Conservation (phyloP, 495 filamentous ascomycete species). For the Podospora pseudopauciseta region DNA sequence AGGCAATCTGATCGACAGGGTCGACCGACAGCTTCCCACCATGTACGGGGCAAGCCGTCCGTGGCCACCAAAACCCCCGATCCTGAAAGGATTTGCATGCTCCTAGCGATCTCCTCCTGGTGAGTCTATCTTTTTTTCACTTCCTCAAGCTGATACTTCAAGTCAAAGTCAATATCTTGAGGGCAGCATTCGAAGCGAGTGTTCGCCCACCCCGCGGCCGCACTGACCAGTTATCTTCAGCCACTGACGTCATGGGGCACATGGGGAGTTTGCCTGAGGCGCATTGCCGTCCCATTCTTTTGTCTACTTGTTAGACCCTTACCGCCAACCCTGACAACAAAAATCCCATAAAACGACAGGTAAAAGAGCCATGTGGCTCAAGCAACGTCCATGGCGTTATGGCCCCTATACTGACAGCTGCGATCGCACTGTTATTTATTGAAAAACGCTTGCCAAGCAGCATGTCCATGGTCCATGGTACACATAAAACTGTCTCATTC, state of each 20-base stretch:
- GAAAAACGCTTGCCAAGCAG: not conserved
- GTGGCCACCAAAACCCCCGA: not conserved
- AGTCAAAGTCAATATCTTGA: not conserved
- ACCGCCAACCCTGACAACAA: not conserved
- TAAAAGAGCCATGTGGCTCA: not conserved
- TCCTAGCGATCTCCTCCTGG: not conserved
- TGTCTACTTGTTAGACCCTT: not conserved
- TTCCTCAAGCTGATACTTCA: not conserved
- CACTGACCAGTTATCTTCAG: not conserved
- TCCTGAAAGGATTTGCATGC: not conserved
- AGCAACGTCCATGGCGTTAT: not conserved
- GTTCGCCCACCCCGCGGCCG: not conserved
- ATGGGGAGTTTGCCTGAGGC: not conserved
- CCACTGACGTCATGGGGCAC: conserved; percentile 4
- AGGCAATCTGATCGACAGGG: conserved; percentile 6
- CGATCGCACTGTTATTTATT: not conserved
- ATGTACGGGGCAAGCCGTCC: not conserved
- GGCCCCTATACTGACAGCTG: not conserved
- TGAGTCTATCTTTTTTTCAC: not conserved
- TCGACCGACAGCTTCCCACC: not conserved
- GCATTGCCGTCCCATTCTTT: not conserved
- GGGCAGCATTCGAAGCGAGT: too few relatives aligned
- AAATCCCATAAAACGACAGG: not conserved
- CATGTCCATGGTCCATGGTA: not conserved
- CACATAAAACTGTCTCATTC: not conserved